Evolutionary conservation across 2,329 filamentous ascomycete species (phyloP), one percentile per base, ranked within the genome.

Genomic region (Colletotrichum orbiculare): DNA sequence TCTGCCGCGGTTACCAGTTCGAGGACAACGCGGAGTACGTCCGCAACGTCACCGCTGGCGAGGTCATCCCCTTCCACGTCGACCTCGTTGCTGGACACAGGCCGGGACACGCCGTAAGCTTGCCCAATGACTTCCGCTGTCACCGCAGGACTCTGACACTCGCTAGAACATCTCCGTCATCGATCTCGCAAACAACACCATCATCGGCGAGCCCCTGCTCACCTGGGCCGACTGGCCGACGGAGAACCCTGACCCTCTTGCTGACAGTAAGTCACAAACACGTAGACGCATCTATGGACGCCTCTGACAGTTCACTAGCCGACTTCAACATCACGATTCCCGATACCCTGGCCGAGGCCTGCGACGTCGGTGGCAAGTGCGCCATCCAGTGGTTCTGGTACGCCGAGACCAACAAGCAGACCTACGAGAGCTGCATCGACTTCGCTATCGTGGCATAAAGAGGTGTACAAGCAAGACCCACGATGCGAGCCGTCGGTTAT

Each of bases 341-440:
- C 1, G 70, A 71, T 41, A 78, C 81, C 63, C 74, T 86, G 17
- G 72, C 70, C 8, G 71, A 70, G 64, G 70, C 84, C 54, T 88
- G 86, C 73, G 73, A 79, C 42, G 79, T 74, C 10, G 79, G 81
- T 13, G 86, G 86, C 46, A 75, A 78, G 65, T 81, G 78, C 54
- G 73, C 69, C 4, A 79, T 89, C 49, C 87, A 89, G 75, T 89
- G 87, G 86, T 88, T 80, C 75, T 89, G 87, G 87, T 80, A 87
- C 66, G 85, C 86, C 4, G 72, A 75, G 13, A 78, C 76, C 59
- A 82, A 86, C 66, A 71, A 84, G 63, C 87, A 90, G 80, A 89
- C 87, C 10, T 90, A 90, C 72, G 84, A 88, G 78, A 82, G 82
- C 54, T 90, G 87, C 75, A 78, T 89, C 55, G 87, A 90, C 71